phyloP scores from a whole-genome alignment of 2,329 filamentous ascomycete genomes.

The Fusarium nelsonii region DNA sequence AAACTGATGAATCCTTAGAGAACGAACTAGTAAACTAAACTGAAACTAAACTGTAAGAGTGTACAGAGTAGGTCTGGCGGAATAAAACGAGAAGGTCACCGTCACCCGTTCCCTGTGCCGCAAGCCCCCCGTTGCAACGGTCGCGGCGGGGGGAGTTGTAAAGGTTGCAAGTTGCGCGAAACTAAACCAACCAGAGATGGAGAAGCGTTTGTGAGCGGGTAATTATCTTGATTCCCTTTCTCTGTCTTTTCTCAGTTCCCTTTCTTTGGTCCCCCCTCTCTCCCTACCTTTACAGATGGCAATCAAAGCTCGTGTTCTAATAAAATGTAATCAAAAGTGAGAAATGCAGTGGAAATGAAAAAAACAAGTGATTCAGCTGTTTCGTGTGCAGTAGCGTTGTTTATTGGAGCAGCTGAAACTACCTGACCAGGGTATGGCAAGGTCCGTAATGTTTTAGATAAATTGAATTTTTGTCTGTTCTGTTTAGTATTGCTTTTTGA shows the following conservation, averaged over 20 bases:
- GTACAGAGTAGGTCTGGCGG: not conserved
- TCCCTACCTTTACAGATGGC: not conserved
- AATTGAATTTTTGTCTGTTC: conserved; percentile 1
- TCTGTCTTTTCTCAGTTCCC: not conserved
- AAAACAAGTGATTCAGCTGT: conserved; percentile 24
- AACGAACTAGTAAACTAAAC: not conserved
- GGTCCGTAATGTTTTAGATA: conserved; percentile 23
- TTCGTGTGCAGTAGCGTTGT: conserved; percentile 35
- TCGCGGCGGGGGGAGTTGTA: conserved; percentile 10
- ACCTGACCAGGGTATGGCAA: conserved; percentile 5
- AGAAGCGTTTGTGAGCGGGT: conserved; percentile 38
- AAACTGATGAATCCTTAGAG: conserved; percentile 3
- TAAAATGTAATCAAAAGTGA: not conserved
- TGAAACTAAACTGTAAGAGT: conserved; percentile 11
- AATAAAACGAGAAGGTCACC: conserved; percentile 1
- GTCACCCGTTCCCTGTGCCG: conserved; percentile 32
- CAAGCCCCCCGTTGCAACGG: conserved; percentile 25
- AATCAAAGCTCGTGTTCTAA: not conserved
- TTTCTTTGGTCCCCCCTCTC: not conserved
- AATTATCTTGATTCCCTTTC: conserved; percentile 11
- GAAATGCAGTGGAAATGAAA: conserved; percentile 35
- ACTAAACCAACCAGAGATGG: conserved; percentile 24
- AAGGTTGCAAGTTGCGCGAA: not conserved
- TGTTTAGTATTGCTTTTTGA: conserved; percentile 15
- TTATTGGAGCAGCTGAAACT: conserved; percentile 34